Percentiles rank a stretch among this genome's conserved stretches.
These are phyloP conservation scores for Phyllostachys edulis DNA, from an alignment of 176 grass and related monocot genomes.

Conservation along the genomic window DNA sequence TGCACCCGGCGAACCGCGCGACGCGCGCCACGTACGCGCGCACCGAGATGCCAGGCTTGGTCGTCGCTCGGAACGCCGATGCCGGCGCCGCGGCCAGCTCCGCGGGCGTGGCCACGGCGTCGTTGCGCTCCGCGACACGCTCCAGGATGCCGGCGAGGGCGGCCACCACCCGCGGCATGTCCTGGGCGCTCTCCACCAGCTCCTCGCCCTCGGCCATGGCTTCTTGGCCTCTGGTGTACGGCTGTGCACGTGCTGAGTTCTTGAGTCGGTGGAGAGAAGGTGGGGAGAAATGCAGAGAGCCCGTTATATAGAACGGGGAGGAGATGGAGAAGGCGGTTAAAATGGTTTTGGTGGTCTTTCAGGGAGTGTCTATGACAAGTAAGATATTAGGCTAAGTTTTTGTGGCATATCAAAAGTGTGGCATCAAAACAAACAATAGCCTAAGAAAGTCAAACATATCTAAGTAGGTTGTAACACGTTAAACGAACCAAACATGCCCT, in stretches of 20 bases:
- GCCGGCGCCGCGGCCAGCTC: slow-evolving; percentile 15
- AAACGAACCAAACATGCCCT: no score
- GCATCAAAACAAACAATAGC: no score
- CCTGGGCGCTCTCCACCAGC: slow-evolving; percentile 44
- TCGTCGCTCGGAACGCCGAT: slow-evolving; percentile 53
- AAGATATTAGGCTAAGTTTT: no score
- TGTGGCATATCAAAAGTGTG: no score
- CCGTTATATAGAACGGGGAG: slow-evolving; percentile 16
- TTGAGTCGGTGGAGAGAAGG: slow-evolving; percentile 27
- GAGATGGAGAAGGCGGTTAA: neutral
- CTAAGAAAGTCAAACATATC: no score
- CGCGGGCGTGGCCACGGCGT: slow-evolving; percentile 18
- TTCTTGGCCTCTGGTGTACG: slow-evolving; percentile 6
- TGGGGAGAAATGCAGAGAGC: neutral
- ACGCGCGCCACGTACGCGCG: slow-evolving; percentile 64
- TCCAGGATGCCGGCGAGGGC: slow-evolving; percentile 63
- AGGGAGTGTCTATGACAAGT: no score
- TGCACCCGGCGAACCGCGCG: slow-evolving; percentile 60
- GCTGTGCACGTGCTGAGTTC: slow-evolving; percentile 12
- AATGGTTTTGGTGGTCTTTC: neutral
- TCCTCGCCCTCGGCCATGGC: slow-evolving; percentile 43
- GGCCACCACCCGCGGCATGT: slow-evolving; percentile 54
- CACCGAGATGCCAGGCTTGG: slow-evolving; percentile 59
- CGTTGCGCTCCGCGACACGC: slow-evolving; percentile 60
- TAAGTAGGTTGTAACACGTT: no score